Evolutionary conservation across 306 rosid species (phyloP), one percentile per base, ranked within the genome.

Genomic region (Dryas octopetala): DNA sequence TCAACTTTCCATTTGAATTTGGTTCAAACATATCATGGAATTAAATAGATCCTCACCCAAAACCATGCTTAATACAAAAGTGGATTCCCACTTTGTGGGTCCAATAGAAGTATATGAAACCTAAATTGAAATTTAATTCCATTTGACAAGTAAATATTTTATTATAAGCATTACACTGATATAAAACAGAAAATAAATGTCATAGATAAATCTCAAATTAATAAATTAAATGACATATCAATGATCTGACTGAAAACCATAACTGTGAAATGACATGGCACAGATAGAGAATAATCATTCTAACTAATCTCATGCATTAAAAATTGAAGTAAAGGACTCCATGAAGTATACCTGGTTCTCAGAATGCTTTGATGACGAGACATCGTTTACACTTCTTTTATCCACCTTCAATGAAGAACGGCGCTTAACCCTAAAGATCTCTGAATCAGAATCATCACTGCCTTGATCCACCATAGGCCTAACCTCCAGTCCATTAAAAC

Each of bases 381-480:
- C 78, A 66, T 85, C 81, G 67, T 66, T 80, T 59, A 70, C 11
- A 70, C 70, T 85, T 80, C 89, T 88, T 83, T 78, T 96, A 72
- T 89, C 91, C 62, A 89, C 85, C 88, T 85, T 90, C 80, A 85
- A 86, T 46, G 96, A 80, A 19, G 98, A 82, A 64, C 93, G 96
- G n/a, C 99, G 93, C 81, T 96, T 96, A 76, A 89, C 98, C 85
- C 98, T 84, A 81, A 96, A 96, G 66, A 84, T 88, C 78, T 87
- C 94, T 3, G 91, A 82, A 80, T 96, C 99, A 43, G 98, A 96
- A 83, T 85, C 91, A 73, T 90, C 96, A 79, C 91, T 85, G 67
- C 85, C 89, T 1, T 82, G 82, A 74, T 89, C 87, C 40, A 68
- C 80, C 53, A 73, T 14, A 58, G 84, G 88, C 69, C 76, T 83